Conservation (phyloP, 805 yeast species). For the Candida saitoana region DNA sequence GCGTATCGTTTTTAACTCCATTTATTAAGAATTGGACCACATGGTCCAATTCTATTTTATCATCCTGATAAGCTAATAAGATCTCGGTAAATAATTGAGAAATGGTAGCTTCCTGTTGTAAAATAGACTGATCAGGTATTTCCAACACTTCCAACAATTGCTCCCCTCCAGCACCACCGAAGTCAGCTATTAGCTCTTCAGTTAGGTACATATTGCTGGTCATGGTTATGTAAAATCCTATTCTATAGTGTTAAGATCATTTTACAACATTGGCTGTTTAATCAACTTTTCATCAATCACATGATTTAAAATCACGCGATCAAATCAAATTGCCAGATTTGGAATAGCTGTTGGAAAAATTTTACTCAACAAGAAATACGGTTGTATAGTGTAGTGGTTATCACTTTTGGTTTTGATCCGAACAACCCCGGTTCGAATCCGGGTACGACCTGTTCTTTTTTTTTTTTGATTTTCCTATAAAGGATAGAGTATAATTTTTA, state of each 20-base stretch:
- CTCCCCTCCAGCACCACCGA: constrained; percentile 29
- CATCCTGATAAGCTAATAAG: constrained; percentile 23
- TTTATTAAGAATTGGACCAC: constrained; percentile 21
- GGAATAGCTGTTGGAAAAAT: no score
- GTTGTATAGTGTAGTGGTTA: constrained; percentile 64
- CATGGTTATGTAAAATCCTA: no score
- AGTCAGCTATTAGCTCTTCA: constrained; percentile 27
- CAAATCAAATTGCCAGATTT: no score
- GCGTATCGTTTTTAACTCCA: constrained; percentile 27
- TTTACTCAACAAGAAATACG: no score
- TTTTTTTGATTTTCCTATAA: no score
- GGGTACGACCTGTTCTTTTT: constrained; percentile 49
- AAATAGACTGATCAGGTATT: constrained; percentile 17
- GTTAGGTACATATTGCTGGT: constrained; percentile 22
- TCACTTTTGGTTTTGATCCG: constrained; percentile 82
- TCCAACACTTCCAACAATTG: constrained; percentile 28
- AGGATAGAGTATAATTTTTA: no score
- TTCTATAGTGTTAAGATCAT: no score
- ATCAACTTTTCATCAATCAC: background rate
- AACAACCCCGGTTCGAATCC: constrained; percentile 83
- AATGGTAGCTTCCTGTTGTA: constrained; percentile 14
- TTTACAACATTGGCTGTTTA: background rate
- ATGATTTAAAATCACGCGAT: background rate
- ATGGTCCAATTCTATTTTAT: constrained; percentile 11
- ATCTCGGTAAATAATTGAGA: constrained; percentile 32